Conservation (phyloP, 2,329 filamentous ascomycete genomes). For the Balansia obtecta region DNA sequence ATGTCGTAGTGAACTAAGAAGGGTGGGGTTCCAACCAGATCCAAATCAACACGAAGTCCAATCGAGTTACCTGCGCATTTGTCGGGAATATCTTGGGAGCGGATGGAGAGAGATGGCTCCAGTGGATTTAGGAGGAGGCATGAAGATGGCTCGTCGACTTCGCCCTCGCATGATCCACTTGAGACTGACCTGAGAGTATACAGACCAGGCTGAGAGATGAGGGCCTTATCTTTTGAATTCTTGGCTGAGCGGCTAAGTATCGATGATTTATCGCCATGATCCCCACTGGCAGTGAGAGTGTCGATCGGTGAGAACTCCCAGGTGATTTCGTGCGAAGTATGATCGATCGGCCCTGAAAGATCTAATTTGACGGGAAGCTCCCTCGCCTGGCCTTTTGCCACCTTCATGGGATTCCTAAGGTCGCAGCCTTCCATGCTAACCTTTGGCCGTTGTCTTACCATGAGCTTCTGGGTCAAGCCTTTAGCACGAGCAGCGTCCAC, state of each 20-base stretch:
- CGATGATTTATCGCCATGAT: conserved; percentile 49
- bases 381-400: conserved; percentile 59
- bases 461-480: conserved; percentile 63
- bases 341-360: conserved; percentile 43
- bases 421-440: conserved; percentile 64
- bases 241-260: conserved; percentile 48
- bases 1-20: conserved; percentile 75
- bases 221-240: conserved; percentile 48
- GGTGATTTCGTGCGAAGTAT: conserved; percentile 58
- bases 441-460: conserved; percentile 75
- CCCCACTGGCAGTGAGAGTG: conserved; percentile 54
- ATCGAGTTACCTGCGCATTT: conserved; percentile 93
- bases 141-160: conserved; percentile 87
- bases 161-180: conserved; percentile 72
- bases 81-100: conserved; percentile 74
- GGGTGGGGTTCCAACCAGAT: conserved; percentile 83
- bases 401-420: conserved; percentile 66
- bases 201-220: conserved; percentile 65
- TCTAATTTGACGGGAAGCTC: conserved; percentile 61
- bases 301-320: conserved; percentile 75
- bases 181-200: conserved; percentile 75
- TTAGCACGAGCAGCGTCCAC: conserved; percentile 48
- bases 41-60: conserved; percentile 76
- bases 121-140: conserved; percentile 86
- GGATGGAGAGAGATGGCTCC: conserved; percentile 65